Evolutionary conservation across 768 basidiomycete genomes (phyloP).

Genomic region (Dioszegia aurantiaca): DNA sequence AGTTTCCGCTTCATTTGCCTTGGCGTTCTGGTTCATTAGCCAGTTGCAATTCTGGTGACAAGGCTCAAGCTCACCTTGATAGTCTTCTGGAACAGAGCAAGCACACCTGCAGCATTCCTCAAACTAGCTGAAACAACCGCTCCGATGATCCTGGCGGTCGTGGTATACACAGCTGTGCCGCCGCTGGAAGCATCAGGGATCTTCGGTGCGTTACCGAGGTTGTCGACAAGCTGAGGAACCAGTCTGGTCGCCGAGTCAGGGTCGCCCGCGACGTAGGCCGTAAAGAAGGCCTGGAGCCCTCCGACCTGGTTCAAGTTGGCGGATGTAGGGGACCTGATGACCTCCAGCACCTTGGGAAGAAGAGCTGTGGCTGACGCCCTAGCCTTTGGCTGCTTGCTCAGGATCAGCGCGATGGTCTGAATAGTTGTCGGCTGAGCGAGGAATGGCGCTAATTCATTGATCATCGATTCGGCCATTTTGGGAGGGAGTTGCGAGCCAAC

Average conservation of each 20-base stretch:
- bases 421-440: slow-evolving; percentile 62
- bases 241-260: slow-evolving; percentile 75
- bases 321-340: slow-evolving; percentile 75
- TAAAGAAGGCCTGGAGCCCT: slow-evolving; percentile 76
- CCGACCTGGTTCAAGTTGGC: slow-evolving; percentile 71
- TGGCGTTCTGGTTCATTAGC: slow-evolving; percentile 50
- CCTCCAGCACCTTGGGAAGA: slow-evolving; percentile 52
- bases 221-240: slow-evolving; percentile 73
- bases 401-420: slow-evolving; percentile 59
- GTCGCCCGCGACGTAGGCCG: slow-evolving; percentile 76
- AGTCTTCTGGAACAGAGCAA: slow-evolving; percentile 77
- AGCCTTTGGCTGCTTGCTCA: slow-evolving; percentile 39
- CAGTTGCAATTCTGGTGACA: neutral
- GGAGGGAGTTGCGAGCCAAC: slow-evolving; percentile 55
- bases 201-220: slow-evolving; percentile 58
- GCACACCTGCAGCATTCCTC: slow-evolving; percentile 72
- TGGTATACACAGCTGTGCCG: slow-evolving; percentile 54
- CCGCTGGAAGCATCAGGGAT: slow-evolving; percentile 47
- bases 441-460: slow-evolving; percentile 72
- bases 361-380: slow-evolving; percentile 36
- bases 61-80: slow-evolving; percentile 63
- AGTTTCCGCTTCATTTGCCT: slow-evolving; percentile 64
- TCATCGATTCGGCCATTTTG: slow-evolving; percentile 62
- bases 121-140: slow-evolving; percentile 63
- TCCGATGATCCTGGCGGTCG: slow-evolving; percentile 81